These are phyloP conservation scores for Hypoxylon sp. DNA, from an alignment of 2,329 filamentous ascomycete genomes.

Conservation along the genomic window DNA sequence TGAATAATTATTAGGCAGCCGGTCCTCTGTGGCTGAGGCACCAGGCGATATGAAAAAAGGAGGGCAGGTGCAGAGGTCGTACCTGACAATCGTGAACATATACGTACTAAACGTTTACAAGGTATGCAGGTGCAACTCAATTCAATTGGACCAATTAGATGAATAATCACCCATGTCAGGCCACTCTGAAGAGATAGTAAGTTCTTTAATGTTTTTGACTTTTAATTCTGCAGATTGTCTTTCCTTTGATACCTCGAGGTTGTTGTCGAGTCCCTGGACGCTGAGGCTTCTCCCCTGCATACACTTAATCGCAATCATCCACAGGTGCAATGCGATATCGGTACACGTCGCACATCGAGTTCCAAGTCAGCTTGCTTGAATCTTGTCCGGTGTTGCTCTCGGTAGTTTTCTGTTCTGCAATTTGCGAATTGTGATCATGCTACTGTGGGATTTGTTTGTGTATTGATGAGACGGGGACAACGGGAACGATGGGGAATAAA, in stretches of 20 bases:
- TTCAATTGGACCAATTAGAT: conserved; percentile 1
- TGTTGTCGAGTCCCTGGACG: neutral
- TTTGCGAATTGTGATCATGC: too few relatives aligned
- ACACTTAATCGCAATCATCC: too few relatives aligned
- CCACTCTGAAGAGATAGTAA: conserved; percentile 10
- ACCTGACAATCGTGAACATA: neutral
- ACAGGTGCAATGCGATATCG: neutral
- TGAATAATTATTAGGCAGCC: too few relatives aligned
- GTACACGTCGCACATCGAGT: too few relatives aligned
- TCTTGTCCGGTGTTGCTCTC: conserved; percentile 9
- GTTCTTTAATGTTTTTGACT: conserved; percentile 10
- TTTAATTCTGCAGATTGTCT: neutral
- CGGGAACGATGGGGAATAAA: too few relatives aligned
- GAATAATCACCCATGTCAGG: conserved; percentile 10
- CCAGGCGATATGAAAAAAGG: conserved; percentile 6
- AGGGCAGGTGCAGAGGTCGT: conserved; percentile 8
- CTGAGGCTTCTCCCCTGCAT: too few relatives aligned
- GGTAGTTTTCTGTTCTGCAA: too few relatives aligned
- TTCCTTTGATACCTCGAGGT: neutral
- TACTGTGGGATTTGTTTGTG: conserved; percentile 10
- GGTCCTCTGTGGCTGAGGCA: conserved; percentile 2
- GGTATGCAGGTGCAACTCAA: too few relatives aligned
- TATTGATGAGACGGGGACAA: conserved; percentile 7
- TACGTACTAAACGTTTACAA: too few relatives aligned
- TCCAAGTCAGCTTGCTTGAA: too few relatives aligned